Evolutionary conservation across 2,329 filamentous ascomycete genomes (phyloP), one percentile per base, ranked within the genome.

Genomic region (Epichloe glyceriae): DNA sequence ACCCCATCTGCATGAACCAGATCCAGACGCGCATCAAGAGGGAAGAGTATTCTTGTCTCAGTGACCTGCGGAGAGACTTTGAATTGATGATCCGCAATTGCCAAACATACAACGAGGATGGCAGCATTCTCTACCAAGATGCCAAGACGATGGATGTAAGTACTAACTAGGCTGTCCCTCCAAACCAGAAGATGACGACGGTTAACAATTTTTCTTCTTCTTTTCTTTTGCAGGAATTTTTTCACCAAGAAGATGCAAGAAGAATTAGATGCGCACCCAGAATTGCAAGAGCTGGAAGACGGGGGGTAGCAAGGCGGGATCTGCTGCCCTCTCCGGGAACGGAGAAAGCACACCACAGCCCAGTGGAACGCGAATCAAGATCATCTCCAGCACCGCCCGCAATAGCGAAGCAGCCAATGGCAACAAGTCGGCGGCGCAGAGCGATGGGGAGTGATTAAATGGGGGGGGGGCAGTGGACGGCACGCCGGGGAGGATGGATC

Each of bases 11-110:
- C 63, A 95, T 97, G 86, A 93, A 95, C 59, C 83, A 89, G 65
- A 95, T 98, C 62, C 82, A 88, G 64, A 87, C 85, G 64, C 91
- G 88, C 74, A 95, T 98, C 71, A 96, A 95, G 73, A 91, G 88
- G 68, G 88, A 94, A 62, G 88, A 96, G 63, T 98, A 98, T 67
- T 81, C 80, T 58, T 85, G 79, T 61, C 70, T 96, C 54, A 82
- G 79, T 62, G 87, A 90, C 59, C 81, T 98, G 75, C 79, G 82
- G 50, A 81, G 79, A 57, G 94, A 98, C 62, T 83, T 98, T 55
- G 80, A 82, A 47, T 71, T 91, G 55, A 79, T 98, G 68, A 93
- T 90, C 66, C 82, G 78, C 64, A 98, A 98, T 67, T 95, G 91
- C 57, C 81, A 88, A 65, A 93, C 86, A 3, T 98, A 95, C 74